Base-by-base conservation (phyloP, 352 stramenopile genomes). In the Phytophthora sp. region DNA sequence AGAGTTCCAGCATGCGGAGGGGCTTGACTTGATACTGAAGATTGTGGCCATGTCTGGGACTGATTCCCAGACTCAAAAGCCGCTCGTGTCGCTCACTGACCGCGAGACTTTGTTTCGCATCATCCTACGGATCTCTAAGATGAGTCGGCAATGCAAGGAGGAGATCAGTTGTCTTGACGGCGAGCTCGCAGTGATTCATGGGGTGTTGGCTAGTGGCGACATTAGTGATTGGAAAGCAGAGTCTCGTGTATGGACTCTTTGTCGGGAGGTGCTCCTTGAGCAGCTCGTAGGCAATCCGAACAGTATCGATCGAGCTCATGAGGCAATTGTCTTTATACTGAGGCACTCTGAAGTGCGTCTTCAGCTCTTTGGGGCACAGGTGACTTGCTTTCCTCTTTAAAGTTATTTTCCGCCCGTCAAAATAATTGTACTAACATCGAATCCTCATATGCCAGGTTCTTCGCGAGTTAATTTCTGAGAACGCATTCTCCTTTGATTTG, bases 1-100 rank as follows among this genome's bases (percentile, higher is more conserved):
- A 27, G 80, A 86, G 29, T 88, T 91, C 47, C 65, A 88, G 29
- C 67, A 90, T 27, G 77, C 74, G 4, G 68, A 82, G 20, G 84
- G 84, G 3, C 56, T 90, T 24, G 33, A 65, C 11, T 44, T 90
- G 36, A 64, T 93, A 8, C 42, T 89, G 1, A 63, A 73, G 18
- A 55, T 80, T n/a, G 68, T 89, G 13, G 26, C 69, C 9, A 49
- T 77, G 3, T 24, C 76, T 2, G 54, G 39, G 30, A 46, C 46
- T 51, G 23, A 59, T 33, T 7, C 13, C 3, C 39, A 55, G 3
- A 62, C 8, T 21, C 36, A 72, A 30, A 62, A 50, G 41, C 63
- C 42, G 9, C 46, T 75, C 0, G 57, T 79, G 6, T 65, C 66
- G 7, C 15, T 50, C 23, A 35, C 55, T 6, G 54, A 84, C 51